Base-by-base conservation (phyloP, 352 stramenopile species). In the Phytophthora aleatoria region DNA sequence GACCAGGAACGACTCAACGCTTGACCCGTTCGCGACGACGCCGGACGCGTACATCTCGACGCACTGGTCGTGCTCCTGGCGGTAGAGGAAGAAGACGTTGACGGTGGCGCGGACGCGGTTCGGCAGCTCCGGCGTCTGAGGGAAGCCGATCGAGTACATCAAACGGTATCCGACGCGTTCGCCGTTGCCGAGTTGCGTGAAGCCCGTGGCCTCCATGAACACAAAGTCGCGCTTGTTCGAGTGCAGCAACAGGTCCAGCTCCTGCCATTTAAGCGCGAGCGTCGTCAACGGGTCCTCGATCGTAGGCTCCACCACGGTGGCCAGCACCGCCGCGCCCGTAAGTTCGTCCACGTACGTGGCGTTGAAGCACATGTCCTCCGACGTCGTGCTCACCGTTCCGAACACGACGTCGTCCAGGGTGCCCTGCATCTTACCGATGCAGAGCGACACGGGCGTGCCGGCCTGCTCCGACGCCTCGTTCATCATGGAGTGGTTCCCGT, bases 141-240 rank as follows among this genome's bases (percentile, higher is more conserved):
- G 69, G 42, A 79, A 76, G 0, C 64, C 66, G 36, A 81, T 73
- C 41, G 69, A 78, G 55, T 81, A 76, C 61, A 78, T 76, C 7
- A 79, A 31, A 5, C 73, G 70, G 41, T 77, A 81, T 13, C 73
- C 73, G 6, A 81, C 50, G 11, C 61, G 69, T 28, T 81, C 69
- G 1, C 73, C 69, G 35, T 71, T 76, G 10, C 27, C 48, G 5
- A 76, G 53, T 8, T 72, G 43, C 10, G 62, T 72, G 43, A 81
- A 71, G 1, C 73, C 73, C 7, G 69, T 76, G 16, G 58, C 69
- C 27, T 81, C 73, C 52, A 81, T 65, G 43, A 75, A 78, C 3
- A 81, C 73, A 38, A 74, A 78, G 55, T 81, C 73, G 20, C 73
- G 69, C 26, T 71, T 74, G 50, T 71, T 74, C 24, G 62, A 68